phyloP scores from a whole-genome alignment of 306 rosid genomes.

The Lithocarpus polystachyus region DNA sequence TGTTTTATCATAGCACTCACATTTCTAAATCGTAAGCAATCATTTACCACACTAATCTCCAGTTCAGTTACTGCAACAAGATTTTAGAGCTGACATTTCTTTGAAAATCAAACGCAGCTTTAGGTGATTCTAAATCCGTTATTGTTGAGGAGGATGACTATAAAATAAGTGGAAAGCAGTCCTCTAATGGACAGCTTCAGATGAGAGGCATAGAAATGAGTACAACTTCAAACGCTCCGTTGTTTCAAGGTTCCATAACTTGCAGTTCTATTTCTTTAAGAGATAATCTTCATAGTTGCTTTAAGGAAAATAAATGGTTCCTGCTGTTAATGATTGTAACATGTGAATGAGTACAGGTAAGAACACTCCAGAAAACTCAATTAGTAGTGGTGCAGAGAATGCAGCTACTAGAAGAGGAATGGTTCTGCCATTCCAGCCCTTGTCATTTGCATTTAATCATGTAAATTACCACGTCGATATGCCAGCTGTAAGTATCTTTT shows the following conservation, averaged over 20 bases:
- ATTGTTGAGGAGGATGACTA: slow-evolving; percentile 34
- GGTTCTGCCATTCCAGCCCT: slow-evolving; percentile 51
- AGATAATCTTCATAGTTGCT: not conserved
- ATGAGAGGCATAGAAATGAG: slow-evolving; percentile 4
- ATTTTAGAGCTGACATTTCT: slow-evolving; percentile 1
- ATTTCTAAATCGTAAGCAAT: slow-evolving; percentile 55
- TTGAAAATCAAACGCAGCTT: slow-evolving; percentile 44
- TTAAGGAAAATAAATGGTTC: not conserved
- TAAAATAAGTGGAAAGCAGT: slow-evolving; percentile 11
- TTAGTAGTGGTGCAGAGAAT: slow-evolving; percentile 17
- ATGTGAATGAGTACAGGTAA: slow-evolving; percentile 14
- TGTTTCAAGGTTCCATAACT: slow-evolving; percentile 19
- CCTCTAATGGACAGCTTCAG: slow-evolving; percentile 11
- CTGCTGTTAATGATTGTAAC: not conserved
- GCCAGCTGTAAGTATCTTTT: slow-evolving; percentile 41
- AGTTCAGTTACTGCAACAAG: not conserved
- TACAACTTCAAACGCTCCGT: slow-evolving; percentile 24
- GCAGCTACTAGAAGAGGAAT: slow-evolving; percentile 34
- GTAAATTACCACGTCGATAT: slow-evolving; percentile 50
- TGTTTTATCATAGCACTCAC: slow-evolving; percentile 53
- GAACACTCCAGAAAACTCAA: slow-evolving; percentile 23
- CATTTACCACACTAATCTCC: slow-evolving; percentile 1
- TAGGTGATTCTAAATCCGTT: slow-evolving; percentile 53
- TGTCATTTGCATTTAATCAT: slow-evolving; percentile 46
- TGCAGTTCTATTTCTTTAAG: slow-evolving; percentile 6